These are phyloP conservation scores for Echinosophora koreensis DNA, from an alignment of 306 rosid genomes.

Conservation along the genomic window DNA sequence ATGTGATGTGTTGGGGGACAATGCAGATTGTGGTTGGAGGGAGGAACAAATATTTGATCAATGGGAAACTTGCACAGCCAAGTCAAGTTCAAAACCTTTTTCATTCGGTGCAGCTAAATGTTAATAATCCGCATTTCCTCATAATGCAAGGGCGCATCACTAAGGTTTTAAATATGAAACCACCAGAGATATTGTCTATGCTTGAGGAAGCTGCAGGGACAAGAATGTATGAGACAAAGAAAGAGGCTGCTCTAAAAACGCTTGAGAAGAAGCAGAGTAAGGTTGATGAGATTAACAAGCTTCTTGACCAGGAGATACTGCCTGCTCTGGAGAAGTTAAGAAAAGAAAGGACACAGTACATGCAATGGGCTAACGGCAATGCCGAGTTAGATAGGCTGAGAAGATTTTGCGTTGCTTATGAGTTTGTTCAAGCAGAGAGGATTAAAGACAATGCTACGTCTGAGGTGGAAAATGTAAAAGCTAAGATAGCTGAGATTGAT, in stretches of 20 bases:
- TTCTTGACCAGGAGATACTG: slow-evolving; percentile 94
- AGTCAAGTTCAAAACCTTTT: slow-evolving; percentile 97
- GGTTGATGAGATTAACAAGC: slow-evolving; percentile 96
- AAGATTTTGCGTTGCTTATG: slow-evolving; percentile 87
- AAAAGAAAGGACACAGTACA: slow-evolving; percentile 90
- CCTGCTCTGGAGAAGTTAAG: slow-evolving; percentile 97
- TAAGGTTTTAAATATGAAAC: slow-evolving; percentile 97
- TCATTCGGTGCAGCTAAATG: slow-evolving; percentile 97
- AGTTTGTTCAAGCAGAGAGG: slow-evolving; percentile 82
- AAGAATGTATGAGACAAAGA: slow-evolving; percentile 97
- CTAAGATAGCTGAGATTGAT: slow-evolving; percentile 72
- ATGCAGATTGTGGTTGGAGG: slow-evolving; percentile 98
- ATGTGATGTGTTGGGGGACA: slow-evolving; percentile 39
- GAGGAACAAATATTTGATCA: slow-evolving; percentile 89
- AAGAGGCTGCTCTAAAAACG: slow-evolving; percentile 95
- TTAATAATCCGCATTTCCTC: slow-evolving; percentile 95
- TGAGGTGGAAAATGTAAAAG: slow-evolving; percentile 82
- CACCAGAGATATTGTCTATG: slow-evolving; percentile 95
- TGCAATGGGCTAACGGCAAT: slow-evolving; percentile 99
- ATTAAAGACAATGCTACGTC: slow-evolving; percentile 73
- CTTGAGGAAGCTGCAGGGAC: slow-evolving; percentile 99
- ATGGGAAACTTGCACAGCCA: slow-evolving; percentile 98
- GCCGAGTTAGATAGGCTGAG: slow-evolving; percentile 91
- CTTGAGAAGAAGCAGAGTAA: slow-evolving; percentile 98
- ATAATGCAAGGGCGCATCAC: slow-evolving; percentile 99